Conservation (phyloP, 2,329 filamentous ascomycete species). For the Penicillium palitans region DNA sequence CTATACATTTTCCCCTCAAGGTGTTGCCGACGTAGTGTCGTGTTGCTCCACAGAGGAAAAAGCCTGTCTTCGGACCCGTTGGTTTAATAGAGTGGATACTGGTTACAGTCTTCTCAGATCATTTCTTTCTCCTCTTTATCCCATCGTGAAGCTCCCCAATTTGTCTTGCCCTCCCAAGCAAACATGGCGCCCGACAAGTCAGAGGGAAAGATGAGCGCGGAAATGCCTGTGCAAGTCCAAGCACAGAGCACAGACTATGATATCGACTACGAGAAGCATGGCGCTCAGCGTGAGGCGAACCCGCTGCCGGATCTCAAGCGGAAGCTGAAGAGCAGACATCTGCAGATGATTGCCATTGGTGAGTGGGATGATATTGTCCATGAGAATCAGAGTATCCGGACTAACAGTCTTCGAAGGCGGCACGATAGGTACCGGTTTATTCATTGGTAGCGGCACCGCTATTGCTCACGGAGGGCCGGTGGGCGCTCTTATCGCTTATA, state of each 20-base stretch:
- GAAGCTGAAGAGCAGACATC: slow-evolving; percentile 78
- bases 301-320: slow-evolving; percentile 65
- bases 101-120: slow-evolving; percentile 11
- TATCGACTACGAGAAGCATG: slow-evolving; percentile 41
- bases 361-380: slow-evolving; percentile 49
- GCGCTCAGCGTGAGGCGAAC: slow-evolving; percentile 55
- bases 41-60: slow-evolving; percentile 16
- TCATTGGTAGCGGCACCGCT: slow-evolving; percentile 65
- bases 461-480: slow-evolving; percentile 64
- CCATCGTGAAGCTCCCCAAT: neutral
- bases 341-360: slow-evolving; percentile 98
- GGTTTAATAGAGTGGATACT: slow-evolving; percentile 14
- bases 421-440: slow-evolving; percentile 71
- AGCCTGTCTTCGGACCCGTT: slow-evolving; percentile 13
- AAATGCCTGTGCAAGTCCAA: slow-evolving; percentile 26
- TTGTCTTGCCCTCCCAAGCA: slow-evolving; percentile 9
- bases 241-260: slow-evolving; percentile 24
- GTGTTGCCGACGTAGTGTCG: slow-evolving; percentile 5
- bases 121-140: slow-evolving; percentile 9
- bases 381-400: neutral
- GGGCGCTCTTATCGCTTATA: slow-evolving; percentile 65
- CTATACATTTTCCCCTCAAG: slow-evolving; percentile 5
- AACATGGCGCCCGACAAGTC: slow-evolving; percentile 29
- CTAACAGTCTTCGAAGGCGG: slow-evolving; percentile 45
- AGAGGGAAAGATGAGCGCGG: slow-evolving; percentile 29